phyloP scores from a whole-genome alignment of 768 basidiomycete genomes.

The Russula sp. region DNA sequence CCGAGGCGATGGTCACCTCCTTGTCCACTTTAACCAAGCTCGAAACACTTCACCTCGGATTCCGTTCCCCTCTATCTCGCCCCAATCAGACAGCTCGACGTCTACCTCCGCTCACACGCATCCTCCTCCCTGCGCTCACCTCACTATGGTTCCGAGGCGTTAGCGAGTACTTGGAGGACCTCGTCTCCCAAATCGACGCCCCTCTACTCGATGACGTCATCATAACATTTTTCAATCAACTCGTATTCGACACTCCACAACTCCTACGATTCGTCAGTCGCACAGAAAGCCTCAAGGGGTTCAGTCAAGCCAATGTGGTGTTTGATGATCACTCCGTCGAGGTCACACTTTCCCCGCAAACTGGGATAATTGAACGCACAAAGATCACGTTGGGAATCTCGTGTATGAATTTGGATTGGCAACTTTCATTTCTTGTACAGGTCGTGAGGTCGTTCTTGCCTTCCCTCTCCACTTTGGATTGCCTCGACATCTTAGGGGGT shows the following conservation, averaged over 20 bases:
- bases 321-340: background rate
- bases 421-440: background rate
- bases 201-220: background rate
- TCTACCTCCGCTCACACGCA: background rate
- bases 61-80: background rate
- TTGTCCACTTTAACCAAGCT: background rate
- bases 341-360: background rate
- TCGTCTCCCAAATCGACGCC: background rate
- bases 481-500: background rate
- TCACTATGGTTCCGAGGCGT: background rate
- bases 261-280: background rate
- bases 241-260: background rate
- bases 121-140: background rate
- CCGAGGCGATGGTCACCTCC: background rate
- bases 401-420: background rate
- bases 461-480: background rate
- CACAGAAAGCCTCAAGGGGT: background rate
- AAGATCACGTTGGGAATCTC: background rate
- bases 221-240: background rate
- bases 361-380: background rate
- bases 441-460: background rate
- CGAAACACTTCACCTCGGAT: background rate
- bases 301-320: background rate
- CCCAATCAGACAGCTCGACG: background rate
- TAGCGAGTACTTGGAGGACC: background rate